Conservation (phyloP, 2,329 filamentous ascomycete species). For the Fusarium sp. region DNA sequence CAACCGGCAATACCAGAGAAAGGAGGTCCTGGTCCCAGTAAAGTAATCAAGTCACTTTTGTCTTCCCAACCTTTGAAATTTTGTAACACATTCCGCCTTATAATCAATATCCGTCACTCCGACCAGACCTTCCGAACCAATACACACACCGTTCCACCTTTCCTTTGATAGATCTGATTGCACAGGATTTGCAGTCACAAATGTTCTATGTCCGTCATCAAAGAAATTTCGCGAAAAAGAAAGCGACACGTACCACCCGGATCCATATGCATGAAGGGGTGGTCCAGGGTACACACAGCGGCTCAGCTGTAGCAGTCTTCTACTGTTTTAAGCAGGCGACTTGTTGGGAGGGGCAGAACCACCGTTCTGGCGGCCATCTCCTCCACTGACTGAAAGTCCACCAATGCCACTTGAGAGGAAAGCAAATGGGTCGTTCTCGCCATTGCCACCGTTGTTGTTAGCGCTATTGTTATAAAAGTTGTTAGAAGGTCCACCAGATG, state of each 20-base stretch:
- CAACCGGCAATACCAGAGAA: conserved; percentile 51
- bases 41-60: conserved; percentile 55
- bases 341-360: conserved; percentile 68
- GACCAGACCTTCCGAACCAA: conserved; percentile 54
- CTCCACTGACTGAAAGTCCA: conserved; percentile 77
- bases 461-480: conserved; percentile 66
- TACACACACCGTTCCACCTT: conserved; percentile 53
- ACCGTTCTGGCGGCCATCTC: conserved; percentile 73
- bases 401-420: conserved; percentile 82
- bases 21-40: conserved; percentile 43
- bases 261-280: conserved; percentile 35
- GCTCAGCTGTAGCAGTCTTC: conserved; percentile 39
- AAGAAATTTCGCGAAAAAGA: conserved; percentile 52
- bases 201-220: conserved; percentile 61
- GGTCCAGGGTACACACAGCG: conserved; percentile 47
- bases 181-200: conserved; percentile 59
- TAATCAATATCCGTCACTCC: conserved; percentile 57
- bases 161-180: conserved; percentile 56
- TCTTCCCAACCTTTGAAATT: conserved; percentile 55
- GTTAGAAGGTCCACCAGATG: conserved; percentile 77
- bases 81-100: conserved; percentile 52
- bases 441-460: conserved; percentile 73
- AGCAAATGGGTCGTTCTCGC: conserved; percentile 81
- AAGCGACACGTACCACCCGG: conserved; percentile 45
- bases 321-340: conserved; percentile 65